Conservation (phyloP, 116 monocot species). For the Cymodocea nodosa region DNA sequence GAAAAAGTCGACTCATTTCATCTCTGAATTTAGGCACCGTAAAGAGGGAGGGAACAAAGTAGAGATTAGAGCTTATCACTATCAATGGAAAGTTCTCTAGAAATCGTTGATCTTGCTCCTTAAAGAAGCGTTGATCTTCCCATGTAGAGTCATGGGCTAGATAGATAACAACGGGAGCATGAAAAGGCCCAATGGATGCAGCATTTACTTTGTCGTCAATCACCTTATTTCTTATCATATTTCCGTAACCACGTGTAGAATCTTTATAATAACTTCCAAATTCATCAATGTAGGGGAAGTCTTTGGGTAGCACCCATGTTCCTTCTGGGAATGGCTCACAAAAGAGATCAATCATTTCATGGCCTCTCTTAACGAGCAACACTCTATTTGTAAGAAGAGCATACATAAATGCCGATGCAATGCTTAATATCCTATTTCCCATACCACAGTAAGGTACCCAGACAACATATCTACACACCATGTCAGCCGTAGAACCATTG, state of each 20-base stretch:
- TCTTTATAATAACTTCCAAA: neutral
- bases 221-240: conserved; percentile 8
- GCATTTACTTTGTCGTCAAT: neutral
- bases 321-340: conserved; percentile 43
- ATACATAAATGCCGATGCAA: conserved; percentile 20
- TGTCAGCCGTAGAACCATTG: neutral
- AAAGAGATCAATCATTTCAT: conserved; percentile 25
- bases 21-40: conserved; percentile 13
- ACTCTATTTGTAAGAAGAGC: conserved; percentile 25
- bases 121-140: conserved; percentile 24
- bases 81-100: conserved; percentile 16
- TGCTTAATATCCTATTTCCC: conserved; percentile 33
- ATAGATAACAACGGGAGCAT: conserved; percentile 14
- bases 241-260: conserved; percentile 13
- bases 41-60: conserved; percentile 23
- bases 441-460: conserved; percentile 21
- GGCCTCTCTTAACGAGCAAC: conserved; percentile 12
- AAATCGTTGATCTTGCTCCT: conserved; percentile 16
- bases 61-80: conserved; percentile 20
- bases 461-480: conserved; percentile 27
- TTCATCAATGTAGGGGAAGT: conserved; percentile 7
- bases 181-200: neutral
- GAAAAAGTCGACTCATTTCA: conserved; percentile 21
- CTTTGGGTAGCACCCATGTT: conserved; percentile 23
- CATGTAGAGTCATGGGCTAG: conserved; percentile 15